Base-by-base conservation (phyloP, 306 rosid genomes). In the Begonia peltatifolia region DNA sequence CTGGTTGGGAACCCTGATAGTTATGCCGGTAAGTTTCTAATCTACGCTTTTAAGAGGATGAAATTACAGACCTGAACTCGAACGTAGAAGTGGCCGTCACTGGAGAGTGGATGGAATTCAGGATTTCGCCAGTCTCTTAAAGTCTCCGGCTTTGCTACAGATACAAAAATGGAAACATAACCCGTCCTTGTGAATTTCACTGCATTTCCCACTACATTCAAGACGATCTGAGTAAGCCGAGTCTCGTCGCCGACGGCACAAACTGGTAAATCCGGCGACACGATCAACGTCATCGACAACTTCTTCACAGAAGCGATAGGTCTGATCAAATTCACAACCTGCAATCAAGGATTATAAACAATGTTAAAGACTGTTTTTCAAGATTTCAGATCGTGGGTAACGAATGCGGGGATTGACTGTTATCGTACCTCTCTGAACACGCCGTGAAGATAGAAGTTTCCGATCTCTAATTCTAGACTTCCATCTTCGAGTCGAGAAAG, bases 401-500 rank as follows among this genome's bases (percentile, higher is more conserved):
- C 11, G 12, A 14, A 14, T 0, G 0, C 1, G 2, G 48, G 3
- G n/a, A 44, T 44, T 14, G 38, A 6, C 2, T 53, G 20, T 25
- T 64, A 36, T 38, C 11, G 55, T 59, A 78, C 95, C 90, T 83
- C 95, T 70, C 71, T 77, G 71, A 89, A 71, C 50, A 83, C 66
- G 23, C 74, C 79, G 56, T 82, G 95, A 56, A 90, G 99, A 65
- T 86, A 80, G 68, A 90, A 65, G 38, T 59, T 73, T 68, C 71
- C 82, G 57, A 55, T 69, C 55, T 90, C 92, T 47, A 90, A 76
- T 64, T 83, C 83, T 44, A 90, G 80, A 68, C 93, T 90, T 46
- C 95, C 95, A 66, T 90, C 99, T 71, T 90, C 99, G 50, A 90
- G 88, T 66, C 83, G 67, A 54, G 99, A 90, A 65, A 90, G 99